Conservation (phyloP, 202 grass and related monocot genomes). For the Elaeis oleifera region DNA sequence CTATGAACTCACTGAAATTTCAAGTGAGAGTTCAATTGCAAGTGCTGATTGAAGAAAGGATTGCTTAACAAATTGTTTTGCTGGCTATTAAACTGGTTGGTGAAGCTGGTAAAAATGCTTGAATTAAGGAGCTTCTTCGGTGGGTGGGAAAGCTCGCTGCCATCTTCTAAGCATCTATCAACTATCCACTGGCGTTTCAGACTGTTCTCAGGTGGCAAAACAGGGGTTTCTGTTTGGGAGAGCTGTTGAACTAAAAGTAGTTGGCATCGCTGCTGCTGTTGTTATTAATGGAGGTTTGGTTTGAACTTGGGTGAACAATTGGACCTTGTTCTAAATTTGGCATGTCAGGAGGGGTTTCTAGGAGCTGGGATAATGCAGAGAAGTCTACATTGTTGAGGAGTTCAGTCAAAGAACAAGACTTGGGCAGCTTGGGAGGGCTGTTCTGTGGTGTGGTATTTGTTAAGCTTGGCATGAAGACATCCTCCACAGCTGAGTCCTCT, state of each 20-base stretch:
- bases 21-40: not conserved
- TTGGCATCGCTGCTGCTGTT: not conserved
- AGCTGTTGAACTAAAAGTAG: no score
- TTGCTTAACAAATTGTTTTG: slow-evolving; percentile 6
- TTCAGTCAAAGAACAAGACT: slow-evolving; percentile 46
- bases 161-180: not conserved
- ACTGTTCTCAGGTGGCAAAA: not conserved
- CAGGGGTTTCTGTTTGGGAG: not conserved
- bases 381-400: slow-evolving; percentile 44
- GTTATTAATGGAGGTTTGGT: not conserved
- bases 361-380: not conserved
- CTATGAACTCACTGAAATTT: not conserved
- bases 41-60: not conserved
- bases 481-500: slow-evolving; percentile 32
- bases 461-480: slow-evolving; percentile 8
- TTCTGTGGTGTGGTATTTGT: not conserved
- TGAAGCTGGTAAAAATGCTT: not conserved
- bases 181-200: not conserved
- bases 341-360: not conserved
- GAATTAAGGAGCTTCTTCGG: not conserved
- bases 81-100: not conserved
- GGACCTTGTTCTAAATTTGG: not conserved
- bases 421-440: slow-evolving; percentile 12
- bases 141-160: not conserved
- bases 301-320: not conserved